These are phyloP conservation scores for Aureobasidium sp. DNA, from an alignment of 2,329 filamentous ascomycete species.

Conservation along the genomic window DNA sequence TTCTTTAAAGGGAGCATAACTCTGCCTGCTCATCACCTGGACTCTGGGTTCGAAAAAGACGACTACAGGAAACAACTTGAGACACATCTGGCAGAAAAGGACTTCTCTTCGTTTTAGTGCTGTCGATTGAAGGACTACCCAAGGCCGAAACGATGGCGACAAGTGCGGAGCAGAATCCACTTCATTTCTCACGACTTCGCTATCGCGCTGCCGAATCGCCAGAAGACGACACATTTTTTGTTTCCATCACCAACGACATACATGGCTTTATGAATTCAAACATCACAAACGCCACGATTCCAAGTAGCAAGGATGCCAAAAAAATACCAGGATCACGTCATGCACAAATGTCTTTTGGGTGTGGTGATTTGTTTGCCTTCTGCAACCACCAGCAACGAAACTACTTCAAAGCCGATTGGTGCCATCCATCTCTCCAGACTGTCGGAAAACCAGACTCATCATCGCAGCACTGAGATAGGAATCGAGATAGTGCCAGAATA, in stretches of 20 bases:
- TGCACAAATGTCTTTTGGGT: background rate
- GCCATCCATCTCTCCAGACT: background rate
- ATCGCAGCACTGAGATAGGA: background rate
- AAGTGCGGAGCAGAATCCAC: background rate
- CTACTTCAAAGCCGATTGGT: background rate
- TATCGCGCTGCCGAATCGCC: background rate
- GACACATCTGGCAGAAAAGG: no score
- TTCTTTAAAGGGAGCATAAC: no score
- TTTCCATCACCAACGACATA: background rate
- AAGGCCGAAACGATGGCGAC: no score
- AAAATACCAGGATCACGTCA: background rate
- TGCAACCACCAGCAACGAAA: background rate
- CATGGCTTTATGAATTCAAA: no score
- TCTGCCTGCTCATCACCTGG: no score
- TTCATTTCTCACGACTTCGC: background rate
- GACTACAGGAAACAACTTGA: no score
- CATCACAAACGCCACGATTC: no score
- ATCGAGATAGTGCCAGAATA: background rate
- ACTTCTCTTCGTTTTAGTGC: no score
- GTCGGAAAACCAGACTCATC: background rate
- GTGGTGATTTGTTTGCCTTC: background rate
- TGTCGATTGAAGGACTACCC: no score
- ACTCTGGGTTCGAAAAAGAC: no score
- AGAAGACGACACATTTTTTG: background rate
- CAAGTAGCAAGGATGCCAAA: no score